phyloP scores from a whole-genome alignment of 177 flowering plant species.

The Vitis hybrid region DNA sequence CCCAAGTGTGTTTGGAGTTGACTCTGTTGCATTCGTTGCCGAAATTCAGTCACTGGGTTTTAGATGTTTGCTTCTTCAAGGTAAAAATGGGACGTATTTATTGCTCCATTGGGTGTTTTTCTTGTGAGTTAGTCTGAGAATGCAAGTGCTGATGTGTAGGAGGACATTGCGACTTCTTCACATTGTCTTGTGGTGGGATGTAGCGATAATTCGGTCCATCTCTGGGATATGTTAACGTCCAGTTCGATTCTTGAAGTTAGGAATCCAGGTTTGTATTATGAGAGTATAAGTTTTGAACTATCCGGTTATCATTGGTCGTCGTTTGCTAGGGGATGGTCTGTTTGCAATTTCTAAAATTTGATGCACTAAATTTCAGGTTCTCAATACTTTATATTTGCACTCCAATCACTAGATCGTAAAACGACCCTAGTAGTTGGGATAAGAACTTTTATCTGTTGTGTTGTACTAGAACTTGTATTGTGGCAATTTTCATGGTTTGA shows the following conservation, averaged over 20 bases:
- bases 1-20: slow-evolving; percentile 24
- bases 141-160: slow-evolving; percentile 19
- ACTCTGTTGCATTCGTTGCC: slow-evolving; percentile 50
- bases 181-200: slow-evolving; percentile 75
- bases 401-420: too few relatives aligned
- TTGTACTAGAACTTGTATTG: not conserved
- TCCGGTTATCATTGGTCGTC: too few relatives aligned
- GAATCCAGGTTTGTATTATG: slow-evolving; percentile 61
- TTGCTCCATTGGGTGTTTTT: not conserved
- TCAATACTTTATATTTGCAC: too few relatives aligned
- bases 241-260: slow-evolving; percentile 50
- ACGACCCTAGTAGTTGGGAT: too few relatives aligned
- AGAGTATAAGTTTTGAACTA: not conserved
- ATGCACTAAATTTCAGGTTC: too few relatives aligned
- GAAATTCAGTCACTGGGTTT: slow-evolving; percentile 74
- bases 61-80: slow-evolving; percentile 84
- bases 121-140: not conserved
- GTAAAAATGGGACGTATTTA: slow-evolving; percentile 21
- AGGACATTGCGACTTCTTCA: slow-evolving; percentile 29
- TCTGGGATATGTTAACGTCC: slow-evolving; percentile 61
- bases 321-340: too few relatives aligned
- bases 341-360: too few relatives aligned
- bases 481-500: not conserved
- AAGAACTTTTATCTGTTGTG: not conserved
- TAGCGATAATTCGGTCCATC: slow-evolving; percentile 67